phyloP scores from a whole-genome alignment of 2,329 filamentous ascomycete species.

The Zymoseptoria crescenta region DNA sequence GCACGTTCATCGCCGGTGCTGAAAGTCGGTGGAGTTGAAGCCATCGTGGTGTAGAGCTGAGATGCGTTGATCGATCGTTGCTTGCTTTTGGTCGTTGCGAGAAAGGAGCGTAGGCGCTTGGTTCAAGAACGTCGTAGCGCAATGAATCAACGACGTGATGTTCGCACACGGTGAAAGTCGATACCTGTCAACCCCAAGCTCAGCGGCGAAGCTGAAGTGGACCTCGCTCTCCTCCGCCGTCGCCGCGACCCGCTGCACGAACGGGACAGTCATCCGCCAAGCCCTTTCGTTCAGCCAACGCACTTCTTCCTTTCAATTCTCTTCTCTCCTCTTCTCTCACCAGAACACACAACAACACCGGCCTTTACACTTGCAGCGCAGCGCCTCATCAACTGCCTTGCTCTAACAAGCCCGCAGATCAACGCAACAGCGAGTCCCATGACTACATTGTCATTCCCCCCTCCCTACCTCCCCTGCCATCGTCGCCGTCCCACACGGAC shows the following conservation, averaged over 20 bases:
- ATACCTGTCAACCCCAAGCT: no score
- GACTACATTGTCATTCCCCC: not conserved
- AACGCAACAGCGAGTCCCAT: not conserved
- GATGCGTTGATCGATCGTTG: no score
- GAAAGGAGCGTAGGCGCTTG: no score
- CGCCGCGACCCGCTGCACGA: not conserved
- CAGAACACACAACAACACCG: not conserved
- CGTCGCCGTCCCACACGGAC: no score
- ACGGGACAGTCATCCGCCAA: not conserved
- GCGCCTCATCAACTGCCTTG: not conserved
- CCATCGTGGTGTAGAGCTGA: no score
- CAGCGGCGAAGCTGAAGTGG: not conserved
- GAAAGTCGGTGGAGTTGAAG: no score
- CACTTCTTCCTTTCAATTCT: not conserved
- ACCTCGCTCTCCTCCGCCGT: not conserved
- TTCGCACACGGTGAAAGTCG: no score
- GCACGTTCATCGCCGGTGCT: no score
- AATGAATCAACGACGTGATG: no score
- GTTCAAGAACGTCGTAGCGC: no score
- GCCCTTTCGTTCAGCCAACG: not conserved
- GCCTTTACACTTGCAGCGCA: not conserved
- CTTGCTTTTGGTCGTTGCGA: no score
- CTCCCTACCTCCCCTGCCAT: not conserved
- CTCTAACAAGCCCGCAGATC: not conserved
- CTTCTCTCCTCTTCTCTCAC: not conserved